phyloP scores from a whole-genome alignment of 1,284 basidiomycete species.

The Kwoniella shivajii region DNA sequence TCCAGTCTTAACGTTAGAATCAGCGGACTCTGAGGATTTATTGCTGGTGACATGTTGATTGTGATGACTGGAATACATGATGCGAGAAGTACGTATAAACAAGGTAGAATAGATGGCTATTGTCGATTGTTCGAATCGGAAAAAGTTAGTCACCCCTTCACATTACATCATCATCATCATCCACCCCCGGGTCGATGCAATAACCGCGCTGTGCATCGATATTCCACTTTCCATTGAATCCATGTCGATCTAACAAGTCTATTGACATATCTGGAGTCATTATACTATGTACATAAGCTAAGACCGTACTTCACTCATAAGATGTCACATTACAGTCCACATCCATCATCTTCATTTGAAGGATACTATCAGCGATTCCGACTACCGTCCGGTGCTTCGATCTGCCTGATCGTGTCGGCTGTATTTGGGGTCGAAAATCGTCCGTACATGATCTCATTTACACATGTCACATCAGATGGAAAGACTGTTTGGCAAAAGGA shows the following conservation, averaged over 20 bases:
- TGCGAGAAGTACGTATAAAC: no score
- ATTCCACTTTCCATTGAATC: no score
- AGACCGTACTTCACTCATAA: neutral
- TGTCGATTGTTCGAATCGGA: no score
- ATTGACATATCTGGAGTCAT: no score
- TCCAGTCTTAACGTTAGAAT: slow-evolving; percentile 36
- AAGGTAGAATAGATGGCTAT: neutral
- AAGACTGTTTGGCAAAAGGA: slow-evolving; percentile 17
- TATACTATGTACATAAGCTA: neutral
- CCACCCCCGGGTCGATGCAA: no score
- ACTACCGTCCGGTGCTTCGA: slow-evolving; percentile 28
- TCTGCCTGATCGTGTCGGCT: slow-evolving; percentile 32
- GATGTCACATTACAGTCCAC: slow-evolving; percentile 24
- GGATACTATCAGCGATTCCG: slow-evolving; percentile 34
- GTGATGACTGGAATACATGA: no score
- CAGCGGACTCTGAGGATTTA: slow-evolving; percentile 20
- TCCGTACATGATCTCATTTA: slow-evolving; percentile 30
- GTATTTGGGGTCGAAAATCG: slow-evolving; percentile 19
- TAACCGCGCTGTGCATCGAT: no score
- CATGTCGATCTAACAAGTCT: no score
- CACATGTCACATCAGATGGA: slow-evolving; percentile 21
- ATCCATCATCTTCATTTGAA: slow-evolving; percentile 25
- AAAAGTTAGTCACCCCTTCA: no score
- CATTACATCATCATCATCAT: no score
- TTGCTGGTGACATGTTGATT: slow-evolving; percentile 1